These are phyloP conservation scores for Trichaptum fuscoviolaceum DNA, from an alignment of 768 basidiomycete genomes.

Conservation along the genomic window DNA sequence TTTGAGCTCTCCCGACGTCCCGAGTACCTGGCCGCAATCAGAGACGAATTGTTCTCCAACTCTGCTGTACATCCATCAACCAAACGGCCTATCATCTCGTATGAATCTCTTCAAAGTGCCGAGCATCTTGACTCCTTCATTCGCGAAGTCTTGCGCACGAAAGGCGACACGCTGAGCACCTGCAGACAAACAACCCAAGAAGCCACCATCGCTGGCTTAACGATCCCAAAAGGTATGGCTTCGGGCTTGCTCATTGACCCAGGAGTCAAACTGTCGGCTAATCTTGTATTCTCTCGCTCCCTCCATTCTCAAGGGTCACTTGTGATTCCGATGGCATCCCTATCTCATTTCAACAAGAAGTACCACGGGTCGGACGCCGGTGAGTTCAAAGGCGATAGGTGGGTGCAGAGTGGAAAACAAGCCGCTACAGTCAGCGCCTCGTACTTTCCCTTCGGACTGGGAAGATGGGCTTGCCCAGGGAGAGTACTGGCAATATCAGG, in stretches of 20 bases:
- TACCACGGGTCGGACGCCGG: slow-evolving; percentile 22
- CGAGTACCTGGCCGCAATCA: slow-evolving; percentile 23
- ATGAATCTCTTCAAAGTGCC: slow-evolving; percentile 24
- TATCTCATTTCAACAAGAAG: slow-evolving; percentile 21
- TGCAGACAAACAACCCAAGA: slow-evolving; percentile 25
- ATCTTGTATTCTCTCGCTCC: neutral
- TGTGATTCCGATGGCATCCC: slow-evolving; percentile 26
- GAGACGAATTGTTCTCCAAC: slow-evolving; percentile 23
- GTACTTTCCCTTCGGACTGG: slow-evolving; percentile 29
- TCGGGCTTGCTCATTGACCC: neutral
- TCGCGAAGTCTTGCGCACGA: slow-evolving; percentile 32
- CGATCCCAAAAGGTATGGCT: slow-evolving; percentile 25
- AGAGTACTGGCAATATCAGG: slow-evolving; percentile 27
- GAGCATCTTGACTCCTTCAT: slow-evolving; percentile 29
- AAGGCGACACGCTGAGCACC: slow-evolving; percentile 29
- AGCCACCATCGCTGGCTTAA: slow-evolving; percentile 20
- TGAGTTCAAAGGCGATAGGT: slow-evolving; percentile 25
- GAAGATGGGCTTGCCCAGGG: slow-evolving; percentile 31
- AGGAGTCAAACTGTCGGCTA: neutral
- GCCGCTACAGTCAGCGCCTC: slow-evolving; percentile 26
- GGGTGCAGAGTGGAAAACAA: slow-evolving; percentile 23
- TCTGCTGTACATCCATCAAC: slow-evolving; percentile 19
- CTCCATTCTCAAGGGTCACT: slow-evolving; percentile 17
- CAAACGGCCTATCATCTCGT: slow-evolving; percentile 20
- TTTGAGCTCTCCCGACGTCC: slow-evolving; percentile 27